phyloP scores from a whole-genome alignment of 2,329 filamentous ascomycete genomes.

The Nemania diffusa region DNA sequence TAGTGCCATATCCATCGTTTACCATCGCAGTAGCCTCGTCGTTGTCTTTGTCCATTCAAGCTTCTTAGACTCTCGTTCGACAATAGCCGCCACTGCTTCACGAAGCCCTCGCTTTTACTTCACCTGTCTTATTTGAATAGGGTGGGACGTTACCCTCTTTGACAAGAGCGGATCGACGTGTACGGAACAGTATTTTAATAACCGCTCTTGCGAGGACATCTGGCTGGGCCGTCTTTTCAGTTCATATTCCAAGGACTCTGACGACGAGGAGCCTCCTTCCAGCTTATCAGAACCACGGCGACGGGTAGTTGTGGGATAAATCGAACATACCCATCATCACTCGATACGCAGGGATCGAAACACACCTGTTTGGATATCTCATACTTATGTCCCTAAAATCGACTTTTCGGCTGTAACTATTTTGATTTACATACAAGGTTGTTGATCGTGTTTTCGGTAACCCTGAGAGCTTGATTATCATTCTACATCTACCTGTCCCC shows the following conservation, averaged over 20 bases:
- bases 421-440: slow-evolving; percentile 2
- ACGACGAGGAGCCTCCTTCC: slow-evolving; percentile 1
- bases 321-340: background rate
- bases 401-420: background rate
- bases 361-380: background rate
- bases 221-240: slow-evolving; percentile 14
- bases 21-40: slow-evolving; percentile 19
- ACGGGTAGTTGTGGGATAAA: slow-evolving; percentile 7
- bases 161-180: slow-evolving; percentile 12
- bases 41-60: slow-evolving; percentile 19
- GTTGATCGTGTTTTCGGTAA: slow-evolving; percentile 3
- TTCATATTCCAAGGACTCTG: background rate
- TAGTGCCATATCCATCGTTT: slow-evolving; percentile 41
- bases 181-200: slow-evolving; percentile 7
- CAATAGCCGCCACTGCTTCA: slow-evolving; percentile 6
- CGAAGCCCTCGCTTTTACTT: slow-evolving; percentile 26
- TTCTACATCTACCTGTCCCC: slow-evolving; percentile 3
- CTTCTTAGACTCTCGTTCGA: slow-evolving; percentile 22
- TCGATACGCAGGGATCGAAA: slow-evolving; percentile 1
- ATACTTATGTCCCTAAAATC: background rate
- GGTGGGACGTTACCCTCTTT: slow-evolving; percentile 12
- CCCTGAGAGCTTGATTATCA: slow-evolving; percentile 6
- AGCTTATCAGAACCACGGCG: slow-evolving; percentile 10
- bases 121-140: slow-evolving; percentile 21
- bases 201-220: slow-evolving; percentile 6